Evolutionary conservation across 805 yeast species (phyloP), one percentile per base, ranked within the genome.

Genomic region (Suhomyces tanzawaensis): DNA sequence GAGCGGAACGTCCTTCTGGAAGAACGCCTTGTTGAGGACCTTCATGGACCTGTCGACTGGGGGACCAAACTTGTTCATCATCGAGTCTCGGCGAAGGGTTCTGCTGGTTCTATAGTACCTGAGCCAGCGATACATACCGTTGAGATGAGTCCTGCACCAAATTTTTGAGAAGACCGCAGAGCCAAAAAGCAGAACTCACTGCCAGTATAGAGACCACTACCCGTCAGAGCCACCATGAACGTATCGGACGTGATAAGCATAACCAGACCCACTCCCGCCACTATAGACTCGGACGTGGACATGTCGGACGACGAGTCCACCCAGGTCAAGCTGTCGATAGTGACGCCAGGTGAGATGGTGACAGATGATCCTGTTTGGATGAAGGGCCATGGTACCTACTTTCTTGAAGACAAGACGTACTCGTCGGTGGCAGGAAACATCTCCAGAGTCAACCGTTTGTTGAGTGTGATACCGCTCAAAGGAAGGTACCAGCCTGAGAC

Each of bases 351-450:
- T 7, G 97, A 93, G 58, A 66, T 90, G 35, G 85, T 93, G n/a
- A 93, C 98, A 0, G 93, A 86, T 49, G 98, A 93, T 54, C 86
- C 96, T 5, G 75, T 82, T 2, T 93, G 98, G 97, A 93, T 93
- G 99, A 78, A 95, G 55, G 99, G 99, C 21, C 99, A 91, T 56
- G 99, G 99, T 4, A 93, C 98, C 0, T 93, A 88, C 58, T 78
- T 82, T 48, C 64, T 84, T 27, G 80, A 79, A 23, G 83, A 82
- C 47, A 69, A 74, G 49, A 88, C 96, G 0, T 88, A 77, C 58
- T 83, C 96, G 3, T 83, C 97, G 0, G 96, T 91, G 5, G 96
- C 96, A 0, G 99, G 99, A 4, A 80, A 81, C 8, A 82, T 93
- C 4, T 76, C 85, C 1, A 74, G 91, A 45, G 96, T 90, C 37